phyloP scores from a whole-genome alignment of 2,329 filamentous ascomycete species.

The Fusarium scirpi region DNA sequence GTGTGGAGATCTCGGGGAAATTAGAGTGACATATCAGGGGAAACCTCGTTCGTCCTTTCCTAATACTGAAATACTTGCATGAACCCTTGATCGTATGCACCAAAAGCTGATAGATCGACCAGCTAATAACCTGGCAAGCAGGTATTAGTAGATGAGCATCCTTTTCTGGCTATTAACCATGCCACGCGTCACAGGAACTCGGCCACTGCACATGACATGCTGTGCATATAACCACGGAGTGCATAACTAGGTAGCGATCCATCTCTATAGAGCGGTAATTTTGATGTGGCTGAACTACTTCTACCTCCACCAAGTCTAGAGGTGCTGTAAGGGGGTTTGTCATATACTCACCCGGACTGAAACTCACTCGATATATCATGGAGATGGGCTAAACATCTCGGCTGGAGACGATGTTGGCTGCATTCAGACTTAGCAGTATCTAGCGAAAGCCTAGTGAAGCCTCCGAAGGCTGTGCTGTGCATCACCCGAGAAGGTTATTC shows the following conservation, averaged over 20 bases:
- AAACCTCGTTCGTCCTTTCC: conserved; percentile 8
- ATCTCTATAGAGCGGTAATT: background rate
- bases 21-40: conserved; percentile 24
- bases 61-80: conserved; percentile 6
- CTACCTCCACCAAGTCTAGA: background rate
- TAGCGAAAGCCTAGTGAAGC: background rate
- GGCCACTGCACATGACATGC: background rate
- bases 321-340: background rate
- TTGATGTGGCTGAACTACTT: background rate
- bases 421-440: background rate
- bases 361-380: background rate
- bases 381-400: background rate
- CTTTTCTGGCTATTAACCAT: background rate
- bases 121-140: background rate
- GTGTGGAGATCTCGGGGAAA: conserved; percentile 31
- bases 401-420: conserved; percentile 5
- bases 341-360: background rate
- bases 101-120: background rate
- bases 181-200: background rate
- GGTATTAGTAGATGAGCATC: background rate
- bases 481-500: conserved; percentile 1
- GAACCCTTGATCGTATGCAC: background rate
- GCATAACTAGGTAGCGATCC: background rate
- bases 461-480: background rate
- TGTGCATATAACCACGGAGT: background rate